Evolutionary conservation across 176 grass and related monocot species (phyloP), one percentile per base, ranked within the genome.

Genomic region (Aegilops bicornis): DNA sequence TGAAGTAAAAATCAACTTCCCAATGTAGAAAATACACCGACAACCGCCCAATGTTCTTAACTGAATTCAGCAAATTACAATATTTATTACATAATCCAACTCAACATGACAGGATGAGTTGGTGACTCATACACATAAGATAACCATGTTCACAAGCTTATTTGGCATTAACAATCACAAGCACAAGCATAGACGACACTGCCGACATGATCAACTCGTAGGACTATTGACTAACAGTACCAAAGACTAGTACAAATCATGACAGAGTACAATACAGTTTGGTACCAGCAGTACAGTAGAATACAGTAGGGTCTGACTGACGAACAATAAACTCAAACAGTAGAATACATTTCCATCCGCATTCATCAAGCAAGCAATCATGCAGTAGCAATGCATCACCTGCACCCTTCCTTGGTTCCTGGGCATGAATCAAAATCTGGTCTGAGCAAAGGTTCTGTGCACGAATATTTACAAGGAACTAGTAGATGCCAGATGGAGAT

Each of bases 171-270:
- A 43, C 40, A 43, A 43, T 14, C 20, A 59, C 75, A 79, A 79
- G 43, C 43, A 27, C 84, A 42, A 35, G 4, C 42, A 83, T 60
- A 47, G 56, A 83, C 1, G 13, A 17, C 42, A 78, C 72, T 11
- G 33, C 79, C 58, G 54, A 78, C 84, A 79, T 66, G 74, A 45
- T 73, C 66, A 25, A 58, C 35, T 79, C 32, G 56, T 73, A 83
- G 58, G 64, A 75, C 25, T 32, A 60, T 83, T 79, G 33, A 48
- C 7, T 45, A 73, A 33, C 74, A 79, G 66, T 65, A 67, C 27
- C 25, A 75, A 81, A 33, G 45, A 43, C 17, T 13, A 59, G 73
- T 24, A 39, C 71, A 82, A 40, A 71, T 71, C 36, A 83, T 77
- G 61, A 62, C 37, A 66, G 4, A 43, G 42, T 66, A 24, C 24